Evolutionary conservation across 1,139 yeast genomes (phyloP).

Genomic region (Saccharomycopsis phalli): DNA sequence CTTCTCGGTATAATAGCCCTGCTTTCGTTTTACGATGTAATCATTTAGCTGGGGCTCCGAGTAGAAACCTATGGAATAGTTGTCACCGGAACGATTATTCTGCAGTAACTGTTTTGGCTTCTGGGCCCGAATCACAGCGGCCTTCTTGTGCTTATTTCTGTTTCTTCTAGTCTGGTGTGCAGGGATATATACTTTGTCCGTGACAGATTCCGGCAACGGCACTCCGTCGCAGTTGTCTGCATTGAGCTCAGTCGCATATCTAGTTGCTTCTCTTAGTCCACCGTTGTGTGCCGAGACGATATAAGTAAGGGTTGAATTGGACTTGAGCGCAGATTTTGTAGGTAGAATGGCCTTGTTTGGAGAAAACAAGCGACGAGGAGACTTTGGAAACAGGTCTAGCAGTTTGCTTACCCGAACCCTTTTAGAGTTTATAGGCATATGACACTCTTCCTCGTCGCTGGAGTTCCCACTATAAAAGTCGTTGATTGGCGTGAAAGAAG

Average conservation of each 20-base stretch:
- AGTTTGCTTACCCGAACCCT: slow-evolving; percentile 20
- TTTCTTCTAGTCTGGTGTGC: slow-evolving; percentile 36
- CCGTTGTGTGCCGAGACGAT: slow-evolving; percentile 66
- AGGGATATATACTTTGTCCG: slow-evolving; percentile 57
- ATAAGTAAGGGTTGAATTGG: slow-evolving; percentile 35
- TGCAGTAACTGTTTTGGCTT: slow-evolving; percentile 21
- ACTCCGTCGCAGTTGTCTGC: slow-evolving; percentile 55
- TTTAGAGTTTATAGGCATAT: slow-evolving; percentile 2
- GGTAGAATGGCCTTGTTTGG: slow-evolving; percentile 35
- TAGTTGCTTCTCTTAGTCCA: slow-evolving; percentile 58
- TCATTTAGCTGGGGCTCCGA: slow-evolving; percentile 1
- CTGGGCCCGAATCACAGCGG: slow-evolving; percentile 21
- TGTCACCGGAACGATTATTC: not conserved
- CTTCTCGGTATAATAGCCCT: no score
- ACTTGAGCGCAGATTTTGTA: slow-evolving; percentile 32
- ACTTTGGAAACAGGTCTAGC: slow-evolving; percentile 22
- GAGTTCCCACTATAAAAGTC: not conserved
- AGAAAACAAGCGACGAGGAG: slow-evolving; percentile 35
- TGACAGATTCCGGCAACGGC: slow-evolving; percentile 50
- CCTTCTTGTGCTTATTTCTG: slow-evolving; percentile 23
- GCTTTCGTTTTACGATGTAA: no score
- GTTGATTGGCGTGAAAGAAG: not conserved
- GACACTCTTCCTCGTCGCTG: slow-evolving; percentile 15
- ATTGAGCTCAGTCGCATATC: slow-evolving; percentile 67
- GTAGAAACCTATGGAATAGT: slow-evolving; percentile 13